phyloP scores from a whole-genome alignment of 2,329 filamentous ascomycete species.

The Penicillium sp. region DNA sequence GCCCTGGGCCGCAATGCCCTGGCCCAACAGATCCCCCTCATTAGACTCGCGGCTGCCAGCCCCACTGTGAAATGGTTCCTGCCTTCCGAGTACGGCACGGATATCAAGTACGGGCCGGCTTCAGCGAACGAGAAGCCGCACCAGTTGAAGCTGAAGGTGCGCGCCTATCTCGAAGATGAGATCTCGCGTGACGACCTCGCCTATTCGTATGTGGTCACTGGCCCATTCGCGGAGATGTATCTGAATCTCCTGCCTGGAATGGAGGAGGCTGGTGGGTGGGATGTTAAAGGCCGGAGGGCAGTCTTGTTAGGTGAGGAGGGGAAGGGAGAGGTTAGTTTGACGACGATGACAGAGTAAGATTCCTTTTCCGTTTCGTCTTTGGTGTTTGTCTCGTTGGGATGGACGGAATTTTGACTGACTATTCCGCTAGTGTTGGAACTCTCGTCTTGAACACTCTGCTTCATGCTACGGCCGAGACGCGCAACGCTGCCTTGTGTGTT shows the following conservation, averaged over 20 bases:
- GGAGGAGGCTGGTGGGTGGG: slow-evolving; percentile 55
- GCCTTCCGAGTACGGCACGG: slow-evolving; percentile 66
- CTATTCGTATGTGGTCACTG: slow-evolving; percentile 67
- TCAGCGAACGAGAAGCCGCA: slow-evolving; percentile 64
- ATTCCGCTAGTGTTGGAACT: slow-evolving; percentile 57
- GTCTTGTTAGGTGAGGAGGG: slow-evolving; percentile 59
- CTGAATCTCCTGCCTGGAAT: slow-evolving; percentile 42
- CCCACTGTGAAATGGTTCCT: slow-evolving; percentile 60
- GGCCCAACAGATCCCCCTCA: slow-evolving; percentile 58
- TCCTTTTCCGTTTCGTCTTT: background rate
- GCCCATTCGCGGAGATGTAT: slow-evolving; percentile 66
- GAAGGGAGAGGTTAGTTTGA: slow-evolving; percentile 62
- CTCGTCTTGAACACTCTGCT: slow-evolving; percentile 61
- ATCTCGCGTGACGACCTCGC: slow-evolving; percentile 51
- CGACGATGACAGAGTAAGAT: slow-evolving; percentile 67
- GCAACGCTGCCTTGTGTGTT: slow-evolving; percentile 60
- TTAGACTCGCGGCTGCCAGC: slow-evolving; percentile 56
- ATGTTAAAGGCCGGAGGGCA: slow-evolving; percentile 56
- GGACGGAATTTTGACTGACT: background rate
- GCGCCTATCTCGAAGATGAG: slow-evolving; percentile 54
- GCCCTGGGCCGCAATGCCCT: slow-evolving; percentile 64
- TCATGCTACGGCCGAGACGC: slow-evolving; percentile 49
- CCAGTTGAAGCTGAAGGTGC: slow-evolving; percentile 67
- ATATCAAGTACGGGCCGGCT: slow-evolving; percentile 58
- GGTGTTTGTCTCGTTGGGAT: background rate